Percentiles rank a stretch among this genome's conserved stretches.
Conservation (phyloP, 2,329 filamentous ascomycete species). For the Hypoxylon sp. region DNA sequence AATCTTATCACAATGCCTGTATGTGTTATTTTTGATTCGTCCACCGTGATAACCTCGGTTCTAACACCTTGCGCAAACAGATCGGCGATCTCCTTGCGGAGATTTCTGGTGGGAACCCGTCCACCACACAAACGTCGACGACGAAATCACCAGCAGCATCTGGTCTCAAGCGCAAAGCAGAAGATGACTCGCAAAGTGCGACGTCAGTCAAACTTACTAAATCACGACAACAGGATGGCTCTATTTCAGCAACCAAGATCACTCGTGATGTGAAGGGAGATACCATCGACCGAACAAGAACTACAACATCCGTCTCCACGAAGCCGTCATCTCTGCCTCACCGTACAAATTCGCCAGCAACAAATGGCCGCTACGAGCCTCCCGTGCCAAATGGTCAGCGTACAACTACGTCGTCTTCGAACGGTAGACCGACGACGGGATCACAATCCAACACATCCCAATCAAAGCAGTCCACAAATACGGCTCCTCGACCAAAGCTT, state of each 20-base stretch:
- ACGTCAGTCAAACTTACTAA: slow-evolving; percentile 50
- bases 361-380: slow-evolving; percentile 50
- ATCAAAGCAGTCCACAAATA: slow-evolving; percentile 42
- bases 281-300: slow-evolving; percentile 45
- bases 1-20: slow-evolving; percentile 57
- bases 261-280: slow-evolving; percentile 48
- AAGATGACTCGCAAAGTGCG: slow-evolving; percentile 59
- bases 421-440: slow-evolving; percentile 37
- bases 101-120: slow-evolving; percentile 69
- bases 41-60: slow-evolving; percentile 26
- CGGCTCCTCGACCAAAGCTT: slow-evolving; percentile 45
- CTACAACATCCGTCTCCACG: slow-evolving; percentile 45
- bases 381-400: slow-evolving; percentile 46
- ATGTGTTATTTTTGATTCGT: slow-evolving; percentile 43
- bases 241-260: slow-evolving; percentile 50
- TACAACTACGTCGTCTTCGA: slow-evolving; percentile 38
- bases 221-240: slow-evolving; percentile 50
- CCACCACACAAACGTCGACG: slow-evolving; percentile 54
- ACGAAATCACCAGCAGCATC: slow-evolving; percentile 52
- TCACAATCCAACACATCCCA: slow-evolving; percentile 31
- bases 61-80: slow-evolving; percentile 53
- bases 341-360: slow-evolving; percentile 48
- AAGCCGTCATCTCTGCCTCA: slow-evolving; percentile 52
- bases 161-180: slow-evolving; percentile 70
- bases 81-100: slow-evolving; percentile 73